Evolutionary conservation across 208 protist species (phyloP), one percentile per base, ranked within the genome.

Genomic region (Endotrypanum monterogeii): DNA sequence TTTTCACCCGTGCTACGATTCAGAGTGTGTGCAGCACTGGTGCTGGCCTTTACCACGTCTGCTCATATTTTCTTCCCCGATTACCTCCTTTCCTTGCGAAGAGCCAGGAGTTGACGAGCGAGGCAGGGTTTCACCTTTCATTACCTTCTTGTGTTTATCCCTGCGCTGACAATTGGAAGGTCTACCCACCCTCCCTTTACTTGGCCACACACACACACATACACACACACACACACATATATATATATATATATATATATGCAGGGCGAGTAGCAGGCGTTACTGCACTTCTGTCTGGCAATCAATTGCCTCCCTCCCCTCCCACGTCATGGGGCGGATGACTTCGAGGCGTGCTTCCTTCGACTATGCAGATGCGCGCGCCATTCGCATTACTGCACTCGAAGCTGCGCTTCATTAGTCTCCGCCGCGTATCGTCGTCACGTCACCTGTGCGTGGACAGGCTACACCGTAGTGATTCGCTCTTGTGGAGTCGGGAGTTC

Each of bases 281-380:
- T 44, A 8, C 32, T 20, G 6, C 14, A 25, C 39, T 54, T 35
- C n/a, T 52, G 25, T 6, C 9, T 18, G 14, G 25, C 12, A 0
- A 30, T 11, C 23, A 23, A 18, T 52, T 54, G 20, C 14, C 25
- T 28, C 54, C 63, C 12, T 25, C 18, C 7, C 39, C 3, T 51
- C 2, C 7, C 14, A 9, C 44, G 44, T 48, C 44, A 48, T 48
- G 3, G 23, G 60, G 7, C 32, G 14, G 60, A 65, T 65, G 60
- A 14, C 32, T 48, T 44, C 23, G 39, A 46, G 32, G 37, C 2
- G 60, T 8, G 60, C 35, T 54, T 35, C 46, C 41, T 28, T 54
- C 63, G 11, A 51, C 63, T 35, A 50, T n/a, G 44, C 63, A 25
- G 44, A 68, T 68, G 63, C 63, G 63, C 63, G 41, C 44, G 18